Percentiles rank a stretch among this genome's conserved stretches.
Evolutionary conservation across 139 green algal species (phyloP).

Genomic region (Chlamydomonas eustigma): DNA sequence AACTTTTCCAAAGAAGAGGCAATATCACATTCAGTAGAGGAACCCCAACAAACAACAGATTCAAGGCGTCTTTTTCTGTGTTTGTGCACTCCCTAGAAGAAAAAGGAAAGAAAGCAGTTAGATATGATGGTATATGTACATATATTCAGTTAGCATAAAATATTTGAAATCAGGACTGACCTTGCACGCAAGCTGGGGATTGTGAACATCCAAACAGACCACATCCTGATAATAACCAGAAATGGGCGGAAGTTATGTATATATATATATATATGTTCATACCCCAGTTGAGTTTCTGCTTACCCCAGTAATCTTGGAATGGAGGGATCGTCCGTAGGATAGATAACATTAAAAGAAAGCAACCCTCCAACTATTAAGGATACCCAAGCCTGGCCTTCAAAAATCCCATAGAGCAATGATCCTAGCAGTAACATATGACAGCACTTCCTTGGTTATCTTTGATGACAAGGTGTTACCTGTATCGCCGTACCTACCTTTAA

Average conservation of each 20-base stretch:
- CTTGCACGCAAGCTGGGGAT: slow-evolving; percentile 84
- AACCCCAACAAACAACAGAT: slow-evolving; percentile 89
- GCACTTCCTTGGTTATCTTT: too few relatives aligned
- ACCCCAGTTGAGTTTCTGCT: slow-evolving; percentile 10
- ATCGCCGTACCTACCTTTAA: too few relatives aligned
- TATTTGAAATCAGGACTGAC: too few relatives aligned
- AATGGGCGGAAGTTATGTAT: too few relatives aligned
- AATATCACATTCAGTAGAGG: slow-evolving; percentile 91
- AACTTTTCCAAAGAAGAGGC: slow-evolving; percentile 91
- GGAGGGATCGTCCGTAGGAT: slow-evolving; percentile 85
- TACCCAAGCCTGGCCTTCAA: slow-evolving; percentile 82
- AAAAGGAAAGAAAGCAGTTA: too few relatives aligned
- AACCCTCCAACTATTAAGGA: slow-evolving; percentile 65
- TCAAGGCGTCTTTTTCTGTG: slow-evolving; percentile 94
- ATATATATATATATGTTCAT: neutral
- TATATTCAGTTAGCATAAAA: too few relatives aligned
- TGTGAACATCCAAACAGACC: slow-evolving; percentile 96
- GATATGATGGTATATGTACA: too few relatives aligned
- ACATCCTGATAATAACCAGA: slow-evolving; percentile 72
- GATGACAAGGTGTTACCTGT: too few relatives aligned
- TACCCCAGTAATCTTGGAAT: slow-evolving; percentile 90
- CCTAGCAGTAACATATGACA: too few relatives aligned
- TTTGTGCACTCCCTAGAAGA: slow-evolving; percentile 78
- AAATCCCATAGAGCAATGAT: slow-evolving; percentile 71
- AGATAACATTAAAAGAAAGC: slow-evolving; percentile 94